Evolutionary conservation across 495 filamentous ascomycete species (phyloP).

Genomic region (Penicilliopsis zonata): DNA sequence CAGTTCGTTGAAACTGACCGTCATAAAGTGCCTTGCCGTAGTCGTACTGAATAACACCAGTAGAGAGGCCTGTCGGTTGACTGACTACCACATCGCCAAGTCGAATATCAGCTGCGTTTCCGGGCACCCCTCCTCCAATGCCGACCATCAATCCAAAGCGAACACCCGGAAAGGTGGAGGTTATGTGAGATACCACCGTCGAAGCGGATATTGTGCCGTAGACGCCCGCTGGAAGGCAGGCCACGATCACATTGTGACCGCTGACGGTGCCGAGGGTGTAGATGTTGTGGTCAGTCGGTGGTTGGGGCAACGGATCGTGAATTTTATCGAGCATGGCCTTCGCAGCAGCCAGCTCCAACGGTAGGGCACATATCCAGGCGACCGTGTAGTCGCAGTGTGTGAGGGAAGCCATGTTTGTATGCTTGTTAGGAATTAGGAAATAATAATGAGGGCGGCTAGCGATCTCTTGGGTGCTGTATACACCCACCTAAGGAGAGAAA

Average conservation of each 20-base stretch:
- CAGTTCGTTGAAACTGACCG: constrained; percentile 17
- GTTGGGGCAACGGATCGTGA: constrained; percentile 7
- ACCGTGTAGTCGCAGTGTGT: constrained; percentile 15
- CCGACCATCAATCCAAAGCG: constrained; percentile 31
- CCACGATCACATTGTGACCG: constrained; percentile 21
- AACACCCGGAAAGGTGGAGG: constrained; percentile 18
- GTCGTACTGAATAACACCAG: constrained; percentile 32
- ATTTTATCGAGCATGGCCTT: constrained; percentile 21
- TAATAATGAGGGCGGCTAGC: too few relatives aligned
- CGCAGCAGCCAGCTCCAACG: constrained; percentile 20
- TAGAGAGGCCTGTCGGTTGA: constrained; percentile 12
- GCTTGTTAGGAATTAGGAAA: too few relatives aligned
- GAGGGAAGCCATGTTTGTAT: too few relatives aligned
- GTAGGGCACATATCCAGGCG: constrained; percentile 20
- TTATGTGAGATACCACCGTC: constrained; percentile 20
- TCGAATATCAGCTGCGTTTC: constrained; percentile 19
- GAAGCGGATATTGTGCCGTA: constrained; percentile 12
- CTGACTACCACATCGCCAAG: constrained; percentile 36
- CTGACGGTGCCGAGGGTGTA: constrained; percentile 22
- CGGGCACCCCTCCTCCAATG: constrained; percentile 21
- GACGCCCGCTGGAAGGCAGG: constrained; percentile 13
- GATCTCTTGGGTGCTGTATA: too few relatives aligned
- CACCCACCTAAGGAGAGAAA: too few relatives aligned
- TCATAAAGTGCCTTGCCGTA: constrained; percentile 17
- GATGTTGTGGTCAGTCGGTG: constrained; percentile 17